Conservation (phyloP, 2,329 filamentous ascomycete species). For the Aspergillus viridinutans region DNA sequence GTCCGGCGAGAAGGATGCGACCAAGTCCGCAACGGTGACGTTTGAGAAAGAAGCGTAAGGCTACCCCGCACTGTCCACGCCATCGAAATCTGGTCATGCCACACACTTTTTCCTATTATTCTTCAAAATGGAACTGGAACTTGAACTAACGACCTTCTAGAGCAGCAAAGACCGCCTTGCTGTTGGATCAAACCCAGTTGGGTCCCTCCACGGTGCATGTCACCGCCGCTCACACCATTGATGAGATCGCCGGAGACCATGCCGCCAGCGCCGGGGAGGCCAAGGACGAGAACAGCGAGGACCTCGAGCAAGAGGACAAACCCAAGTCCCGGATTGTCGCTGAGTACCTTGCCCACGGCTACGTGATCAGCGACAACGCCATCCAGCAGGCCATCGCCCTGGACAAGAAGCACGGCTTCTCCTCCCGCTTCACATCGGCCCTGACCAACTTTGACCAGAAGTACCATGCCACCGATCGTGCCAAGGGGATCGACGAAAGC, state of each 20-base stretch:
- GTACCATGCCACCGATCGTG: slow-evolving; percentile 83
- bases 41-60: slow-evolving; percentile 86
- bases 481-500: slow-evolving; percentile 75
- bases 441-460: slow-evolving; percentile 75
- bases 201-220: slow-evolving; percentile 74
- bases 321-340: slow-evolving; percentile 88
- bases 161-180: slow-evolving; percentile 91
- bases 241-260: slow-evolving; percentile 59
- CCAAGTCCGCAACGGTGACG: slow-evolving; percentile 82
- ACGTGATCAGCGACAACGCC: slow-evolving; percentile 71
- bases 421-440: slow-evolving; percentile 70
- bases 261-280: slow-evolving; percentile 50
- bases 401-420: slow-evolving; percentile 85
- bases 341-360: slow-evolving; percentile 95
- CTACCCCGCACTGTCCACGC: slow-evolving; percentile 22
- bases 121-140: neutral
- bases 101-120: neutral
- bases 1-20: slow-evolving; percentile 52
- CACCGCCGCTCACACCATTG: slow-evolving; percentile 63
- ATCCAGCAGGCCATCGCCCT: slow-evolving; percentile 81
- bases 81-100: slow-evolving; percentile 3
- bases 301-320: slow-evolving; percentile 94
- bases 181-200: slow-evolving; percentile 95
- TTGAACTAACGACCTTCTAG: slow-evolving; percentile 22
- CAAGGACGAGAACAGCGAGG: slow-evolving; percentile 55